These are phyloP conservation scores for Yarrowia porcina DNA, from an alignment of 805 yeast species.

Conservation along the genomic window DNA sequence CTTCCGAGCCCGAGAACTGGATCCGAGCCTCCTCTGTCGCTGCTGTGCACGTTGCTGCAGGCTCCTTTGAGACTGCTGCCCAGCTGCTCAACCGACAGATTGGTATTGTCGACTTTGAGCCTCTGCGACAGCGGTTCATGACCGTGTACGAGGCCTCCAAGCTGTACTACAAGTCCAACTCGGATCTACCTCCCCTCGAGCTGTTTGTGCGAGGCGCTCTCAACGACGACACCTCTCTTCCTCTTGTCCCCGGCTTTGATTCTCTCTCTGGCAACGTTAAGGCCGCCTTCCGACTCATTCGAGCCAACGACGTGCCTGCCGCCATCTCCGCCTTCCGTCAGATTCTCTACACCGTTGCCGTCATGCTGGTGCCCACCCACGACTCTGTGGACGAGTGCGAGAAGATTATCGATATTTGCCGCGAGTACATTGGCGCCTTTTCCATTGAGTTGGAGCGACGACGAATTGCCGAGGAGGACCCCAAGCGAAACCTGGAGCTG, in stretches of 20 bases:
- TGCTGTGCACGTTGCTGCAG: constrained; percentile 92
- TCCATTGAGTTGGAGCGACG: constrained; percentile 90
- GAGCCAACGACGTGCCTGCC: constrained; percentile 74
- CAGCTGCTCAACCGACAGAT: constrained; percentile 85
- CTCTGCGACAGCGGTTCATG: constrained; percentile 75
- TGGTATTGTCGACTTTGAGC: constrained; percentile 84
- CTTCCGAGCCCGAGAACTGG: constrained; percentile 74
- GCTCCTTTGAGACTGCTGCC: constrained; percentile 94
- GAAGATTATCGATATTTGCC: constrained; percentile 68
- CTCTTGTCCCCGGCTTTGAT: constrained; percentile 73
- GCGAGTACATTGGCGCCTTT: constrained; percentile 88
- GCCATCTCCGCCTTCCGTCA: constrained; percentile 79
- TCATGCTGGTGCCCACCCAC: constrained; percentile 65
- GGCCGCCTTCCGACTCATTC: constrained; percentile 78
- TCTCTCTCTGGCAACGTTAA: constrained; percentile 57
- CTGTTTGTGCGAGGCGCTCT: constrained; percentile 58
- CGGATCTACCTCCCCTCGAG: constrained; percentile 67
- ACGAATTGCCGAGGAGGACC: constrained; percentile 59
- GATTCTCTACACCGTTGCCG: constrained; percentile 70
- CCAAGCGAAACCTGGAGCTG: constrained; percentile 84
- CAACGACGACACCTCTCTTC: constrained; percentile 58
- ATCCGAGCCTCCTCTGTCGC: constrained; percentile 83
- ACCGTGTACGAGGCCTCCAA: constrained; percentile 81
- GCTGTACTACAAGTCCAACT: constrained; percentile 68
- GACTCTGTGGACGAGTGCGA: constrained; percentile 75